A percentile compares a stretch with the other conserved stretches of the same genome.
Evolutionary conservation across 306 rosid species (phyloP).

Genomic region (Amphicarpaea edgeworthii): DNA sequence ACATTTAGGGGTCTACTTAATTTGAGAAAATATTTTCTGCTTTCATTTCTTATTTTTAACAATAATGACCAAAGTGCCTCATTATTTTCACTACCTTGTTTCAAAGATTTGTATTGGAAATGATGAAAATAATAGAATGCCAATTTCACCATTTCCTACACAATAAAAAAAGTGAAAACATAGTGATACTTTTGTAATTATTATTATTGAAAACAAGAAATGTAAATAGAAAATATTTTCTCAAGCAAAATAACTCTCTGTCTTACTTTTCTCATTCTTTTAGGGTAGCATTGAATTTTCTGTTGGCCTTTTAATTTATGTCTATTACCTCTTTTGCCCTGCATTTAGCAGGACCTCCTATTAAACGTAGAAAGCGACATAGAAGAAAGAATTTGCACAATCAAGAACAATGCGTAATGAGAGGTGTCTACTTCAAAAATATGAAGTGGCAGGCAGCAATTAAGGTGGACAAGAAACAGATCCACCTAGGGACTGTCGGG

Average conservation of each 20-base stretch:
- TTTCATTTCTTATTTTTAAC: neutral
- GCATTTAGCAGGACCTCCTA: constrained; percentile 68
- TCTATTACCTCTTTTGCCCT: constrained; percentile 13
- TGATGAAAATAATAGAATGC: neutral
- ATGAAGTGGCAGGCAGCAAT: constrained; percentile 99
- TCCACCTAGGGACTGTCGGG: constrained; percentile 90
- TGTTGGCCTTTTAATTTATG: neutral
- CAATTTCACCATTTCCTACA: neutral
- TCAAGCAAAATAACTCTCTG: neutral
- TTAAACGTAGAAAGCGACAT: constrained; percentile 90
- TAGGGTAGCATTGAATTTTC: constrained; percentile 1
- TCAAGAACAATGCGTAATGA: constrained; percentile 81
- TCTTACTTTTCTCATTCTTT: constrained; percentile 11
- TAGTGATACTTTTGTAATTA: neutral
- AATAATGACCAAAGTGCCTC: neutral
- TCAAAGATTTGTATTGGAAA: neutral
- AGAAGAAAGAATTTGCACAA: constrained; percentile 78
- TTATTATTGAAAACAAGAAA: neutral
- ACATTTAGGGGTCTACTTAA: neutral
- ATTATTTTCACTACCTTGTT: neutral
- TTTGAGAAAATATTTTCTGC: neutral
- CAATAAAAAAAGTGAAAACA: neutral
- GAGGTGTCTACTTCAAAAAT: constrained; percentile 93
- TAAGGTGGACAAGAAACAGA: constrained; percentile 97
- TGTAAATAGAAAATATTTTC: neutral